These are phyloP conservation scores for Pinus albicaulis DNA, from an alignment of 75 land plant genomes.

Conservation along the genomic window DNA sequence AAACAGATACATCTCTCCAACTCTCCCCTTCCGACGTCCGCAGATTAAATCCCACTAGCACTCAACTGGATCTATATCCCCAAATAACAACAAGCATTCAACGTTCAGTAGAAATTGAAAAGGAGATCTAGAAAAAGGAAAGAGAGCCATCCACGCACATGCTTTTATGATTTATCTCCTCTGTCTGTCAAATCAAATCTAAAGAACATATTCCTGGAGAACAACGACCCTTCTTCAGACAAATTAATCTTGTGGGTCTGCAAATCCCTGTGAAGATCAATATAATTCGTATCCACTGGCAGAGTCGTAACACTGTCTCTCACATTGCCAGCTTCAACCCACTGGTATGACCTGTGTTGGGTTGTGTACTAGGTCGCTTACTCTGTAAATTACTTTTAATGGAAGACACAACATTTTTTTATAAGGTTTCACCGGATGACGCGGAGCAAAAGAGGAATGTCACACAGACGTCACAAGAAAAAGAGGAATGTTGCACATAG, in stretches of 20 bases:
- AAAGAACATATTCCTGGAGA: neutral
- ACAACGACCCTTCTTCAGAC: neutral
- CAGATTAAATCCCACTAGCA: neutral
- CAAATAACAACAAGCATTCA: neutral
- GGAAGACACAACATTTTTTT: too few relatives aligned
- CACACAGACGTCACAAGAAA: too few relatives aligned
- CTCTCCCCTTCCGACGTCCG: neutral
- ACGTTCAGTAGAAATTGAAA: neutral
- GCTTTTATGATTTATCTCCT: neutral
- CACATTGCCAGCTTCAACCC: constrained; percentile 4
- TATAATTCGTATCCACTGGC: too few relatives aligned
- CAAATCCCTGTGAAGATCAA: neutral
- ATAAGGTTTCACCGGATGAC: too few relatives aligned
- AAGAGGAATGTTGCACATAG: too few relatives aligned
- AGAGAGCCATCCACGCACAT: neutral
- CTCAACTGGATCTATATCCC: neutral
- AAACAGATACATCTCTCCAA: neutral
- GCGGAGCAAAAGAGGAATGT: too few relatives aligned
- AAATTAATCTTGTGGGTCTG: neutral
- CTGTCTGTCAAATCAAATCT: constrained; percentile 2
- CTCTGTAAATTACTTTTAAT: too few relatives aligned
- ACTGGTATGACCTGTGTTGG: too few relatives aligned
- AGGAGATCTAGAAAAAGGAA: neutral
- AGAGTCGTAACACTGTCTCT: neutral
- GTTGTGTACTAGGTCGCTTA: too few relatives aligned